A percentile compares a stretch with the other conserved stretches of the same genome.
These are phyloP conservation scores for Triangularia setosa DNA, from an alignment of 2,329 filamentous ascomycete species.

Conservation along the genomic window DNA sequence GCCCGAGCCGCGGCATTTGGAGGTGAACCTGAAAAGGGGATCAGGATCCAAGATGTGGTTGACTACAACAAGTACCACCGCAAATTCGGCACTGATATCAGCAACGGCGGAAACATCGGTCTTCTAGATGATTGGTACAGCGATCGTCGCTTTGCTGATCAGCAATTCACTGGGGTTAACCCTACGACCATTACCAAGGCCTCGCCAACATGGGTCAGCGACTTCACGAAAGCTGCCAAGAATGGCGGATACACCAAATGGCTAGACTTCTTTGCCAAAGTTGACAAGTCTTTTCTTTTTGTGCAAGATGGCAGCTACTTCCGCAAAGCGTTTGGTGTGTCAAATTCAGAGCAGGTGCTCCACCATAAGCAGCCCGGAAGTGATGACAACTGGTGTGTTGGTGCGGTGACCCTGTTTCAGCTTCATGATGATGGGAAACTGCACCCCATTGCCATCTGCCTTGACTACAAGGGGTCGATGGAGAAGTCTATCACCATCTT, in stretches of 20 bases:
- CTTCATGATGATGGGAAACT: constrained; percentile 42
- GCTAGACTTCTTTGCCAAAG: constrained; percentile 28
- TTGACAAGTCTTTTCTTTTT: constrained; percentile 33
- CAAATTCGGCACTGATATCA: constrained; percentile 35
- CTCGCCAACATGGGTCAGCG: constrained; percentile 30
- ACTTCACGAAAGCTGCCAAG: constrained; percentile 35
- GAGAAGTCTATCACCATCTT: constrained; percentile 46
- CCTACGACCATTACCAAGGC: constrained; percentile 43
- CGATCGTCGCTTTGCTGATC: constrained; percentile 42
- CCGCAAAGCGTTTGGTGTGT: constrained; percentile 34
- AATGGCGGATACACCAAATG: constrained; percentile 32
- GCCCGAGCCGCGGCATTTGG: constrained; percentile 26
- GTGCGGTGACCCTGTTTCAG: constrained; percentile 41
- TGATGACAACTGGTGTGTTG: constrained; percentile 35
- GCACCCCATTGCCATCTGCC: constrained; percentile 46
- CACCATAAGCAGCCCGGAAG: constrained; percentile 28
- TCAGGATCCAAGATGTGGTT: constrained; percentile 32
- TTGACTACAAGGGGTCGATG: constrained; percentile 43
- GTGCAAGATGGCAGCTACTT: constrained; percentile 44
- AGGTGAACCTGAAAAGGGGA: constrained; percentile 29
- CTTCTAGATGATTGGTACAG: constrained; percentile 39
- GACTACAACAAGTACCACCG: constrained; percentile 35
- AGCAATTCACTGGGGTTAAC: constrained; percentile 42
- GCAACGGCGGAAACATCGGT: constrained; percentile 32
- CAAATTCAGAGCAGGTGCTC: constrained; percentile 27